phyloP scores from a whole-genome alignment of 345 rosid genomes.

The Salix purpurea region DNA sequence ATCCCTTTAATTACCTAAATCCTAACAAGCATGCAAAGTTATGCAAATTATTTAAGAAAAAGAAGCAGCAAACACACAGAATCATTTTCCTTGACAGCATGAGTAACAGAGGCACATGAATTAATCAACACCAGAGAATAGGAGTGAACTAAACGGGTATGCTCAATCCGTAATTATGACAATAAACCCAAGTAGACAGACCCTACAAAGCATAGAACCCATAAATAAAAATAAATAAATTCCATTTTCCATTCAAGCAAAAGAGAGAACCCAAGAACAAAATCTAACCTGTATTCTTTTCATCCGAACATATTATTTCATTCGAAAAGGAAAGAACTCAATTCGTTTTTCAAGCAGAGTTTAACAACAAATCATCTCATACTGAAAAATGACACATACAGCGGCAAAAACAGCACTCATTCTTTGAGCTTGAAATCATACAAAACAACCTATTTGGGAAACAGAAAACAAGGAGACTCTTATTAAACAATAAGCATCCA shows the following conservation, averaged over 20 bases:
- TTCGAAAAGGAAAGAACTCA: not conserved
- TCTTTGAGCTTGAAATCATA: not conserved
- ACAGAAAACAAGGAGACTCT: not conserved
- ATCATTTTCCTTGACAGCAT: slow-evolving; percentile 11
- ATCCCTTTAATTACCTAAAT: not conserved
- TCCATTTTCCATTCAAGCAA: not conserved
- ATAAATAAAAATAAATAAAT: too few species aligned
- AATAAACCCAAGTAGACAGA: not conserved
- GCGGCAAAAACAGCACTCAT: not conserved
- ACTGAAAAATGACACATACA: not conserved
- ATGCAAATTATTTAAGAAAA: slow-evolving; percentile 11
- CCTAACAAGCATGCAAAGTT: slow-evolving; percentile 7
- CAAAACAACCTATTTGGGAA: not conserved
- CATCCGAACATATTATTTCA: not conserved
- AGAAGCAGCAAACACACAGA: slow-evolving; percentile 11
- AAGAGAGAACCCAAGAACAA: too few species aligned
- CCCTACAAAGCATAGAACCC: not conserved
- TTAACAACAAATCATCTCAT: too few species aligned
- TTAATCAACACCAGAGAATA: not conserved
- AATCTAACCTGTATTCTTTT: not conserved
- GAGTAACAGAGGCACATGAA: slow-evolving; percentile 8
- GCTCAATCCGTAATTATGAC: slow-evolving; percentile 27
- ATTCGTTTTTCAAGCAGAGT: too few species aligned
- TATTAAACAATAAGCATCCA: not conserved
- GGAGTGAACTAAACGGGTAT: slow-evolving; percentile 11